phyloP scores from a whole-genome alignment of 345 rosid species.

The sweet orange (Citrus sinensis) region DVS_A1.0 CM039166.1:15175501-15176000 shows the following conservation, averaged over 20 bases:
- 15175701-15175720: conserved; percentile 14
- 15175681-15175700: conserved; percentile 37
- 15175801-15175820: not conserved
- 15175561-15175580: not conserved
- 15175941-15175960: not conserved
- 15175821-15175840: too few relatives aligned
- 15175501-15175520: conserved; percentile 54
- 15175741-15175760: not conserved
- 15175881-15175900: not conserved
- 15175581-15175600: conserved; percentile 1
- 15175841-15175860: too few relatives aligned
- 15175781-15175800: not conserved
- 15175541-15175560: not conserved
- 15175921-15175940: not conserved
- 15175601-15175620: conserved; percentile 30
- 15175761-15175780: not conserved
- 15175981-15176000: too few relatives aligned
- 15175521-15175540: conserved; percentile 32
- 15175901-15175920: not conserved
- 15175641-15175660: conserved; percentile 24
- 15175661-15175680: conserved; percentile 22
- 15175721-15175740: not conserved
- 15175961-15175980: too few relatives aligned
- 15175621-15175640: conserved; percentile 16
- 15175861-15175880: not conserved